These are phyloP conservation scores for Wallacemonas rigidus DNA, from an alignment of 208 protist species.

Conservation along the genomic window DNA sequence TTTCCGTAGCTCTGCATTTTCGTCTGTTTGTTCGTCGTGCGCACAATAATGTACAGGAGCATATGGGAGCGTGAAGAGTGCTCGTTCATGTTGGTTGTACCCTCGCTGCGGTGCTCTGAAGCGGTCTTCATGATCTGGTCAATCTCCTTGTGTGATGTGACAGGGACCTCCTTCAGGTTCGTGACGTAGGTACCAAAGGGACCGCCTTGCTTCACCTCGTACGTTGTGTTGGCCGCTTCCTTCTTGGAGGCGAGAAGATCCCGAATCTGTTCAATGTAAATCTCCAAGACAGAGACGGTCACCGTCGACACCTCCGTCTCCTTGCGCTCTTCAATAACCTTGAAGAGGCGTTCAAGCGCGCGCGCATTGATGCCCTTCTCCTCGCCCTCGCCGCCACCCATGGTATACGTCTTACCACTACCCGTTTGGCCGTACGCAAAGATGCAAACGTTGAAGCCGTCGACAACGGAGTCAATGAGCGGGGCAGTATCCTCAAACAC, in stretches of 20 bases:
- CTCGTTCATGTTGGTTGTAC: conserved; percentile 94
- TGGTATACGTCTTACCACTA: conserved; percentile 91
- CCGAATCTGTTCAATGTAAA: conserved; percentile 90
- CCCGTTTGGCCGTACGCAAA: conserved; percentile 95
- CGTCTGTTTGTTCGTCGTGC: conserved; percentile 88
- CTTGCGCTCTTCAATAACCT: conserved; percentile 87
- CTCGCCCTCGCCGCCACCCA: conserved; percentile 79
- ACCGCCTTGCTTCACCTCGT: conserved; percentile 91
- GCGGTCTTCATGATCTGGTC: conserved; percentile 82
- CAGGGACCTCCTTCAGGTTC: conserved; percentile 80
- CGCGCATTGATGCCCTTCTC: conserved; percentile 89
- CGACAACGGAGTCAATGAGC: conserved; percentile 93
- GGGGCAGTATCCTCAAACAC: conserved; percentile 92
- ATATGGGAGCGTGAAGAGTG: conserved; percentile 94
- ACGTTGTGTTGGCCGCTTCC: conserved; percentile 49
- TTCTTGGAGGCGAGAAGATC: conserved; percentile 80
- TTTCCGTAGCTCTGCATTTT: conserved; percentile 92
- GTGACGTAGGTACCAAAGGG: conserved; percentile 90
- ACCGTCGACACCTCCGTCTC: conserved; percentile 87
- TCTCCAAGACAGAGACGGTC: conserved; percentile 87
- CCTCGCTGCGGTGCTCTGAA: conserved; percentile 72
- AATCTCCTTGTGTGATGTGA: conserved; percentile 75
- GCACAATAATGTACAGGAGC: conserved; percentile 91
- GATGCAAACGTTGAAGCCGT: conserved; percentile 95
- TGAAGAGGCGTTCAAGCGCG: conserved; percentile 86